Base-by-base conservation (phyloP, 1,284 basidiomycete species). In the Omphalotus olearius region DNA sequence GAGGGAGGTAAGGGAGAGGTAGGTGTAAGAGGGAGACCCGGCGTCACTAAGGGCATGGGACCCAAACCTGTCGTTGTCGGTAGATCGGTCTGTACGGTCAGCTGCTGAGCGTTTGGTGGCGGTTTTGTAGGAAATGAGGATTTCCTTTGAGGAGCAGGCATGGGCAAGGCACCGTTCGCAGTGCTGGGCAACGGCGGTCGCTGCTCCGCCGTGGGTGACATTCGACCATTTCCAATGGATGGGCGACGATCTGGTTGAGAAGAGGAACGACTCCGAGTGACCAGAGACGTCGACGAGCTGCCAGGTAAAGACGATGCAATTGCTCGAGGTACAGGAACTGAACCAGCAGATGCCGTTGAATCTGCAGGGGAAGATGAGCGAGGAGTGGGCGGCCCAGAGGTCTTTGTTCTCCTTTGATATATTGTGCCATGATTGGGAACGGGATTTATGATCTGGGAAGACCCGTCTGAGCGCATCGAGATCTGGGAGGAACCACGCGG, bases 201-300 rank as follows among this genome's bases (percentile, higher is more conserved):
- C 48, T 72, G 71, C 44, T 76, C 76, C 36, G 67, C 3, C 17
- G 50, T 62, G 20, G 74, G 76, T 20, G 76, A 78, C 54, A 73
- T 67, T 44, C 74, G 69, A 47, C 75, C 75, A 52, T 71, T 71
- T 37, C 70, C 62, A 20, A 80, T 56, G n/a, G 80, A 79, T 33
- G 82, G 79, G 55, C 83, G 72, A 51, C 83, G 76, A 30, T 81
- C 82, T 42, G 85, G 85, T 56, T 87, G 85, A 35, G 86, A 88
- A 17, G 75, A 79, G 46, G 83, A 84, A 40, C 88, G 78, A 55
- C 62, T 75, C 51, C 88, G 78, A 33, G 76, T 76, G 4, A 62
- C 59, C 50, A 64, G 46, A 50, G 63, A 61, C 49, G 67, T 57
- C 52, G 71, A 26, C 4, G 54, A 52, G 10, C 20, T 44, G 23